Evolutionary conservation across 129 eudicot genomes (phyloP), one percentile per base, ranked within the genome.

Genomic region (Tanacetum coccineum): DNA sequence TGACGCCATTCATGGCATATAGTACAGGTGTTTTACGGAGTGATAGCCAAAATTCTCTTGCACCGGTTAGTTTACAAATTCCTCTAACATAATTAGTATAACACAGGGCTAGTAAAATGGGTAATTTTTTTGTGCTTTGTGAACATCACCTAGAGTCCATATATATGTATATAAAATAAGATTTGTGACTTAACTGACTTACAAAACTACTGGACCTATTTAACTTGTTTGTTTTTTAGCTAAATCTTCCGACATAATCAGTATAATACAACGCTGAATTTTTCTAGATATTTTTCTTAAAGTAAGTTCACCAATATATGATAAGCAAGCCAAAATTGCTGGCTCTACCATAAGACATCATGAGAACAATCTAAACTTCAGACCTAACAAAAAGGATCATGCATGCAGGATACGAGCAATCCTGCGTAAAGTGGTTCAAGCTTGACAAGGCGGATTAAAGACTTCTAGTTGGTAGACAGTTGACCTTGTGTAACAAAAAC

Each of bases 321-420:
- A 58, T 58, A 17, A 53, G 25, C 9, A 9, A 53, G 26, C 19
- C 42, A 13, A 58, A 58, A 58, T 28, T 58, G 17, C 14, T 40
- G n/a, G 11, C 45, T 58, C 42, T 58, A 14, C 26, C 20, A 51
- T 62, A 36, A 51, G 39, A 50, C 15, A 12, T 8, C 45, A 49
- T 62, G 40, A 9, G 9, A 52, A 50, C 32, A 2, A 32, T 59
- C 26, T 22, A 40, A n/a, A 32, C 45, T 56, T 50, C 26, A 44
- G 26, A 53, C 21, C 78, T 65, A 66, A 74, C 50, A 46, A 7
- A 25, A 17, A 66, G 25, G 30, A 56, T 62, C n/a, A 26, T 58
- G 50, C 21, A 57, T 57, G 73, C 78, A 74, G 78, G 78, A 74
- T 8, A 53, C 45, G 0, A 32, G 76, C 13, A 13, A 19, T 15